Evolutionary conservation across 2,329 filamentous ascomycete genomes (phyloP).

Genomic region (Emergomyces orientalis): DNA sequence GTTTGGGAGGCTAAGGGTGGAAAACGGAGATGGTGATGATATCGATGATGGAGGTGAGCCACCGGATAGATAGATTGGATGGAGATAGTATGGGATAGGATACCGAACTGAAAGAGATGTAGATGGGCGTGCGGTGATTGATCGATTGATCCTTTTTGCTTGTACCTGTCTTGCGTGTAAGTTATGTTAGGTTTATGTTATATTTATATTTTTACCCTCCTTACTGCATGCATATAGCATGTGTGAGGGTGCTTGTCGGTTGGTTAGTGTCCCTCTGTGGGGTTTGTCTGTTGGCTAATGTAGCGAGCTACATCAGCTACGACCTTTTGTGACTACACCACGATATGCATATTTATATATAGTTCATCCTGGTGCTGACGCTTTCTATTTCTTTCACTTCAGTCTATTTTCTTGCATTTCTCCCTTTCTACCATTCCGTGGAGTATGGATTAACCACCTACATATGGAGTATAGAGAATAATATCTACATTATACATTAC

Average conservation of each 20-base stretch:
- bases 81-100: not conserved
- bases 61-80: not conserved
- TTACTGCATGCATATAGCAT: not conserved
- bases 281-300: too few relatives aligned
- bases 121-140: not conserved
- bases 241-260: not conserved
- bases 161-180: not conserved
- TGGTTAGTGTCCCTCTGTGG: not conserved
- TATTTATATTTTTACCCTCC: not conserved
- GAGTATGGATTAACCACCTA: too few relatives aligned
- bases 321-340: too few relatives aligned
- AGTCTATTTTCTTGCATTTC: too few relatives aligned
- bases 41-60: not conserved
- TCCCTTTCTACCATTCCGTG: too few relatives aligned
- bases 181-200: not conserved
- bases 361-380: too few relatives aligned
- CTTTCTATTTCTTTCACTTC: too few relatives aligned
- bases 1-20: not conserved
- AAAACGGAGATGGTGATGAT: not conserved
- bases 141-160: not conserved
- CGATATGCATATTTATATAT: too few relatives aligned
- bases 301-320: too few relatives aligned
- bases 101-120: not conserved
- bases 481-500: too few relatives aligned
- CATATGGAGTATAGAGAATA: too few relatives aligned